Percentiles rank a stretch among this genome's conserved stretches.
phyloP scores from a whole-genome alignment of 495 filamentous ascomycete genomes.

The Talaromyces adpressus region DNA sequence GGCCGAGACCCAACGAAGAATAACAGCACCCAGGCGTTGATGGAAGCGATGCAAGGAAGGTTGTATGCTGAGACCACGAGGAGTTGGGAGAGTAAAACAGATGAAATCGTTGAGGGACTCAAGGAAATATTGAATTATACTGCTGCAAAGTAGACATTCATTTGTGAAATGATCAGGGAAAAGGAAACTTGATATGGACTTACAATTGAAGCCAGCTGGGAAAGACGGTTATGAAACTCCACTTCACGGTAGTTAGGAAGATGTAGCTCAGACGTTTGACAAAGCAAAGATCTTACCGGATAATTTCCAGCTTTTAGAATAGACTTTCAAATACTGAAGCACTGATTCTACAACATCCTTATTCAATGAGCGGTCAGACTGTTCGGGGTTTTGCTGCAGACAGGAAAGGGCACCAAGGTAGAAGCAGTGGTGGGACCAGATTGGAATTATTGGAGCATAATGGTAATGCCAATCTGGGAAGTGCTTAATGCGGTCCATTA shows the following conservation, averaged over 20 bases:
- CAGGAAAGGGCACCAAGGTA: constrained; percentile 4
- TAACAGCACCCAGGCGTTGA: background rate
- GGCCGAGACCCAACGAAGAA: constrained; percentile 5
- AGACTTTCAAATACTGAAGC: constrained; percentile 1
- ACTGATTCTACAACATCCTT: constrained; percentile 3
- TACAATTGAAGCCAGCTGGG: constrained; percentile 1
- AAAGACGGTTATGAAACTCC: background rate
- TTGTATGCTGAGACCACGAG: constrained; percentile 1
- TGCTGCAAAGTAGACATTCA: background rate
- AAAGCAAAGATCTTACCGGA: background rate
- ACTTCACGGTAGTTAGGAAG: background rate
- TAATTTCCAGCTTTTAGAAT: constrained; percentile 3
- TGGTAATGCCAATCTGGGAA: constrained; percentile 5
- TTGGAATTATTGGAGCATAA: constrained; percentile 4
- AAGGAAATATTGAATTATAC: background rate
- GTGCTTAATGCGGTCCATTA: constrained; percentile 5
- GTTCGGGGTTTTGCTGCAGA: background rate
- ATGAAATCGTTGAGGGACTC: background rate
- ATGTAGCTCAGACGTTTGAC: background rate
- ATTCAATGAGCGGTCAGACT: background rate
- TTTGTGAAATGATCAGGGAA: background rate
- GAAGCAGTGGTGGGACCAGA: constrained; percentile 5
- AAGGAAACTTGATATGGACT: background rate
- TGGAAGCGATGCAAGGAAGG: constrained; percentile 3
- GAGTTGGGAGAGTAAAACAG: background rate